Conservation (phyloP, 306 rosid species). For the Cucumis sativus region DNA sequence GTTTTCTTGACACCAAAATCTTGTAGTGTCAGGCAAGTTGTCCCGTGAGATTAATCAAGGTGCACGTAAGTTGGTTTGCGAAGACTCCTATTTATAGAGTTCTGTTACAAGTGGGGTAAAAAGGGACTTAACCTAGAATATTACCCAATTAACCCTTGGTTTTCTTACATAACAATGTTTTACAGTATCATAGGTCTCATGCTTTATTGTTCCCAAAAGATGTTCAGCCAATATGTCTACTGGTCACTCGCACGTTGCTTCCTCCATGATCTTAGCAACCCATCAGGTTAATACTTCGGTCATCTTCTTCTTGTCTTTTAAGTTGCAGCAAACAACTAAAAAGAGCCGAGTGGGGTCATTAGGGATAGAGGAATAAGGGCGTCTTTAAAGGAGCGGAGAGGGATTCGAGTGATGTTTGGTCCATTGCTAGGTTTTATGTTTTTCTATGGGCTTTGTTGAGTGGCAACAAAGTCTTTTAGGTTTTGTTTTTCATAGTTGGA, state of each 20-base stretch:
- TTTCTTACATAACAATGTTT: too few relatives aligned
- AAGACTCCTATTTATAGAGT: too few relatives aligned
- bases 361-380: background rate
- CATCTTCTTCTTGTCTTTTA: background rate
- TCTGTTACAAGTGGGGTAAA: too few relatives aligned
- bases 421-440: background rate
- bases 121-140: too few relatives aligned
- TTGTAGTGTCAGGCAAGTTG: too few relatives aligned
- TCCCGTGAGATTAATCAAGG: too few relatives aligned
- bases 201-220: background rate
- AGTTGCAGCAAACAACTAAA: background rate
- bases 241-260: background rate
- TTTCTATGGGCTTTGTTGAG: background rate
- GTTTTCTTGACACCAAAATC: too few relatives aligned
- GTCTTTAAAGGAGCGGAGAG: background rate
- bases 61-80: too few relatives aligned
- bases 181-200: background rate
- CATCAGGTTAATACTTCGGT: background rate
- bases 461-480: background rate
- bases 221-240: background rate
- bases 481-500: background rate
- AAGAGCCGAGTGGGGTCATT: background rate
- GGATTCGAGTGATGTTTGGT: background rate
- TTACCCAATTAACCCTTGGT: too few relatives aligned
- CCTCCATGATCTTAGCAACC: background rate